Evolutionary conservation across 2,329 filamentous ascomycete species (phyloP).

Genomic region (Botrytis pseudocinerea): DNA sequence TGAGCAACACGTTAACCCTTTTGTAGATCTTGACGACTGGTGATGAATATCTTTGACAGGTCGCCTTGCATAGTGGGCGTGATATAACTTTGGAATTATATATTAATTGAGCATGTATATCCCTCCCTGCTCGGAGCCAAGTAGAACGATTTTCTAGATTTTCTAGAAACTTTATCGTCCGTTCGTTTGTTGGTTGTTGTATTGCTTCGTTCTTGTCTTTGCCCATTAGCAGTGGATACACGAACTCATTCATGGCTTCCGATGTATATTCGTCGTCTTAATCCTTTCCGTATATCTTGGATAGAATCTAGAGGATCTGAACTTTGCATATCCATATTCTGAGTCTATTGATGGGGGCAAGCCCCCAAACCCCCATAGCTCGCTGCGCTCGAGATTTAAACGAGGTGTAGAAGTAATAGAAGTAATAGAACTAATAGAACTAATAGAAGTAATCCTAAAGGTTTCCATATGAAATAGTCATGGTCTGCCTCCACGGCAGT

Average conservation of each 20-base stretch:
- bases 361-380: conserved; percentile 14
- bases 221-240: not conserved
- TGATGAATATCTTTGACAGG: not conserved
- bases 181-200: too few species aligned
- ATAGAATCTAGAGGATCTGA: not conserved
- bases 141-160: not conserved
- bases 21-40: not conserved
- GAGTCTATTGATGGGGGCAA: conserved; percentile 2
- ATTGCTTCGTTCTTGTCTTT: not conserved
- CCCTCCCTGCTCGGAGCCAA: not conserved
- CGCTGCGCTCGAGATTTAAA: not conserved
- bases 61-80: not conserved
- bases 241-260: not conserved
- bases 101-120: not conserved
- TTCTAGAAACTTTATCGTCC: not conserved
- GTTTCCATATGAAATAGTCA: not conserved
- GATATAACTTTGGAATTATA: not conserved
- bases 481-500: conserved; percentile 11
- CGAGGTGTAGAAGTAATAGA: too few species aligned
- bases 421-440: too few species aligned
- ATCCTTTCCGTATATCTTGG: not conserved
- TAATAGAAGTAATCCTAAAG: too few species aligned
- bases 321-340: not conserved
- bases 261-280: not conserved
- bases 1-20: not conserved